A percentile compares a stretch with the other conserved stretches of the same genome.
Evolutionary conservation across 805 yeast species (phyloP).

Genomic region (Kodamaea sagamina): DNA sequence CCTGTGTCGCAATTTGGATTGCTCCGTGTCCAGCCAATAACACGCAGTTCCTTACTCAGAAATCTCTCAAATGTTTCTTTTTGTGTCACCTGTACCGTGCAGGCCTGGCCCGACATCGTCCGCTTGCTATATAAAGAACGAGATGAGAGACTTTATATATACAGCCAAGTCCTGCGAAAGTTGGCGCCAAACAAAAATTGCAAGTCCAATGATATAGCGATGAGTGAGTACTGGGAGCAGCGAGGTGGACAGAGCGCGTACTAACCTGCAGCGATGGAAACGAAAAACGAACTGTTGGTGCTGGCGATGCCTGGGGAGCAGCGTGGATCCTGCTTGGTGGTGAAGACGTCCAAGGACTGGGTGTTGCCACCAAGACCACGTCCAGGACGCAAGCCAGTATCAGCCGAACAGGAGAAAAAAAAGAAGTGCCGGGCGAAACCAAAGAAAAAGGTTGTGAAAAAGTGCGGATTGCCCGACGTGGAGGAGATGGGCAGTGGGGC

Average conservation of each 20-base stretch:
- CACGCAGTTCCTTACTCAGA: too few species aligned
- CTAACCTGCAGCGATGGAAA: not conserved
- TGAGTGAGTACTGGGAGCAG: constrained; percentile 13
- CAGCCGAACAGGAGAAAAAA: constrained; percentile 11
- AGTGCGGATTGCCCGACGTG: not conserved
- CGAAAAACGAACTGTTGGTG: not conserved
- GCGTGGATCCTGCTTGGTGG: constrained; percentile 17
- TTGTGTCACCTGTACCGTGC: too few species aligned
- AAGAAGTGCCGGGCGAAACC: constrained; percentile 12
- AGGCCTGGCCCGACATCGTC: too few species aligned
- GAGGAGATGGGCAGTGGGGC: not conserved
- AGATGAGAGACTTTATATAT: too few species aligned
- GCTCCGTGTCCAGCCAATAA: too few species aligned
- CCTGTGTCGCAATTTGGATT: too few species aligned
- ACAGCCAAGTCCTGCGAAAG: too few species aligned
- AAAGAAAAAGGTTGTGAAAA: constrained; percentile 7
- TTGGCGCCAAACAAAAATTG: not conserved
- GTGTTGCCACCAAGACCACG: constrained; percentile 84
- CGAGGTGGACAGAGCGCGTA: not conserved
- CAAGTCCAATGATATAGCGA: constrained; percentile 11
- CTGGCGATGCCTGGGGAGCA: too few species aligned
- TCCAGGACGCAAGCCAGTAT: constrained; percentile 58
- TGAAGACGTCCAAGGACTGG: constrained; percentile 75
- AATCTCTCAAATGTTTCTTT: too few species aligned
- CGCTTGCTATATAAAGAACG: too few species aligned